Conservation (phyloP, 2,329 filamentous ascomycete species). For the Thyridium curvatum region DNA sequence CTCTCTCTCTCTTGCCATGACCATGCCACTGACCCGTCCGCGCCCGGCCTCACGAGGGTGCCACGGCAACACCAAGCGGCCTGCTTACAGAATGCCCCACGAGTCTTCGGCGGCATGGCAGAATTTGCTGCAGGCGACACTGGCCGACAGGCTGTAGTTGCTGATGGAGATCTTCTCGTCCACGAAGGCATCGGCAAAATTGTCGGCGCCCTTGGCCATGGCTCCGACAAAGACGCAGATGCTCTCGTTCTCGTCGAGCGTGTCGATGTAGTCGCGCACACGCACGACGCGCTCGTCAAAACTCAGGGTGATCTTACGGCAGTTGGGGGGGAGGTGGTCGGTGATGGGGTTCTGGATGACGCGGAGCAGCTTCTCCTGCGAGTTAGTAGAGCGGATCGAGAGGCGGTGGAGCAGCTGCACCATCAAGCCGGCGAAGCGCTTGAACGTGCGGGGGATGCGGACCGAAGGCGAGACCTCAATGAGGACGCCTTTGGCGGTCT, state of each 20-base stretch:
- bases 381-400: constrained; percentile 93
- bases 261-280: constrained; percentile 82
- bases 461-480: constrained; percentile 98
- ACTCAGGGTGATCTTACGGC: constrained; percentile 93
- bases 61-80: no score
- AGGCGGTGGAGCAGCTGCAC: constrained; percentile 93
- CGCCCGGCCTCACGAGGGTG: no score
- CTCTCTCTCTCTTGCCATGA: no score
- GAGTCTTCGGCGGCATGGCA: constrained; percentile 96
- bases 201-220: constrained; percentile 95
- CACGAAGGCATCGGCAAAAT: constrained; percentile 89
- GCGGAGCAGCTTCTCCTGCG: constrained; percentile 93
- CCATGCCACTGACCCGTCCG: background rate
- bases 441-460: constrained; percentile 95
- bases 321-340: constrained; percentile 93
- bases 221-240: constrained; percentile 97
- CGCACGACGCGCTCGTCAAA: constrained; percentile 86
- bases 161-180: constrained; percentile 98
- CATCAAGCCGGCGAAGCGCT: constrained; percentile 97
- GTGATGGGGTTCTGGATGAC: constrained; percentile 98
- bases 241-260: constrained; percentile 75
- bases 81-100: constrained; percentile 81
- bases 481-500: constrained; percentile 92
- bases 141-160: constrained; percentile 94
- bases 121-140: constrained; percentile 99